Base-by-base conservation (phyloP, 148 eudicot species). In the Arbutus unedo region DNA sequence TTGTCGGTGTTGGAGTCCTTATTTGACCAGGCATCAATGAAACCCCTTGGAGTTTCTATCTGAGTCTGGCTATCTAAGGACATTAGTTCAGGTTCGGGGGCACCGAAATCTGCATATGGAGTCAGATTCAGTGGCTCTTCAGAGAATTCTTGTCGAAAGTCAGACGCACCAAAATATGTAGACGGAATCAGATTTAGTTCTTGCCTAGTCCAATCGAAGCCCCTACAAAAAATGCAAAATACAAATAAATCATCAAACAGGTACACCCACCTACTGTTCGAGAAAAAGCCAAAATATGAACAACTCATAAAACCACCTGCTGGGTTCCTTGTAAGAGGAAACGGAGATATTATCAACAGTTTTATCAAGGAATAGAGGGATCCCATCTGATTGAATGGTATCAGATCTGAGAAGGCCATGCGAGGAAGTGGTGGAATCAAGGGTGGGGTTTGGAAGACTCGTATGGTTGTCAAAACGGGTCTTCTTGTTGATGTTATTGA, bases 11-110 rank as follows among this genome's bases (percentile, higher is more conserved):
- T 71, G 18, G 81, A 51, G 55, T 81, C 64, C 18, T 79, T 83
- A 23, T 82, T 80, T 3, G 95, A 90, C 93, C 95, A 92, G 68
- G 93, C 91, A 83, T 91, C 91, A 66, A 88, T 87, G 51, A 93
- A 81, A 43, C 84, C 88, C 80, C 88, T 84, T 3, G 64, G 59
- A 25, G 79, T 45, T 38, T 82, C 82, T 8, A 85, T 53, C 6
- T 50, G 79, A 6, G 70, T 6, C 18, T 77, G 64, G 7, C 54
- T 74, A 3, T 78, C 56, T 4, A 62, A 43, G 23, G 55, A 21
- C 15, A 77, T 7, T 16, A 31, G 50, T 16, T 81, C 77, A 5
- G 86, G 4, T n/a, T 67, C 79, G 43, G 49, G 45, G 48, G 78
- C 74, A 7, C 70, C 49, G 19, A 83, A 86, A 70, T 84, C 86